Conservation (phyloP, 202 grass and related monocot species). For the Musa balbisiana region DNA sequence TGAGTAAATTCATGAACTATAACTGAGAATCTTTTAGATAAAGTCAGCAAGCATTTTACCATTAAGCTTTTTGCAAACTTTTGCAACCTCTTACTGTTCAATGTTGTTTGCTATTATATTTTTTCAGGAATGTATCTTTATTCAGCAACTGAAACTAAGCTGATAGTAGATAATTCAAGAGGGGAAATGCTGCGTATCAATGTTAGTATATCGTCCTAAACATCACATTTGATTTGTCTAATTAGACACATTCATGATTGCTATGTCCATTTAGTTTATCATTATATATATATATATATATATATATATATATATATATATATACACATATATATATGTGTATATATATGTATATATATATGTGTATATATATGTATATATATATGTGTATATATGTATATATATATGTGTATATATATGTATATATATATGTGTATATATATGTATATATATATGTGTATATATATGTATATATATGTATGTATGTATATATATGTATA, state of each 20-base stretch:
- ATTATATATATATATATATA: background rate
- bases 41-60: background rate
- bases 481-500: too few relatives aligned
- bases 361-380: background rate
- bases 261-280: background rate
- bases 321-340: background rate
- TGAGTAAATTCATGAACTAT: too few relatives aligned
- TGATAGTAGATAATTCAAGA: conserved; percentile 96
- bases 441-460: background rate
- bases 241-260: background rate
- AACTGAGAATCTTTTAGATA: too few relatives aligned
- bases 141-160: conserved; percentile 78
- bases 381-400: background rate
- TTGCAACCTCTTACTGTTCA: background rate
- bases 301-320: background rate
- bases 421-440: background rate
- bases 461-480: background rate
- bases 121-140: conserved; percentile 67
- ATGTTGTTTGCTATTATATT: conserved; percentile 3
- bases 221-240: conserved; percentile 1
- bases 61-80: background rate
- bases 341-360: background rate
- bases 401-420: too few relatives aligned
- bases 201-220: conserved; percentile 36
- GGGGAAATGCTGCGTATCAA: conserved; percentile 74